A percentile compares a stretch with the other conserved stretches of the same genome.
Evolutionary conservation across 179 eudicot genomes (phyloP).

Genomic region (Amaranthus tricolor): DNA sequence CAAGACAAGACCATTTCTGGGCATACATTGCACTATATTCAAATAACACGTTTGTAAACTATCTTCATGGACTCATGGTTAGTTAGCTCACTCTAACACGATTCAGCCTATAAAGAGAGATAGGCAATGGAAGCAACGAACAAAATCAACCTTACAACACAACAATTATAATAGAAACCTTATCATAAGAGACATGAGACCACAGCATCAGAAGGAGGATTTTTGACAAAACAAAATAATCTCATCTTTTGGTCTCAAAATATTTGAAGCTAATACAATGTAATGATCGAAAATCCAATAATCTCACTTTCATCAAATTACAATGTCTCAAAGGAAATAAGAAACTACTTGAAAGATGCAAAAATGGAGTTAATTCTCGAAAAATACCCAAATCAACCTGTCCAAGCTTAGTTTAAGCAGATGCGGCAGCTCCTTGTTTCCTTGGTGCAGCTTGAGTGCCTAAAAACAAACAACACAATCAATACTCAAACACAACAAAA

Average conservation of each 20-base stretch:
- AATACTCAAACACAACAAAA: not conserved
- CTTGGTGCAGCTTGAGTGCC: conserved; percentile 50
- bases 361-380: conserved; percentile 5
- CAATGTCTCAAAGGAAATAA: not conserved
- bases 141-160: not conserved
- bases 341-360: conserved; percentile 4
- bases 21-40: too few species aligned
- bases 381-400: conserved; percentile 11
- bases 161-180: too few species aligned
- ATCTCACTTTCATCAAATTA: conserved; percentile 19
- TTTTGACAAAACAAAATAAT: not conserved
- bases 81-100: too few species aligned
- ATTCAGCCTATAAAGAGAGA: not conserved
- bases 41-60: too few species aligned
- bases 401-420: conserved; percentile 20
- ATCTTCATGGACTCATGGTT: too few species aligned
- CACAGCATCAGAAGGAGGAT: not conserved
- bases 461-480: conserved; percentile 17
- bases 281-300: not conserved
- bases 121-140: not conserved
- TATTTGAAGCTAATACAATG: conserved; percentile 8
- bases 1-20: too few species aligned
- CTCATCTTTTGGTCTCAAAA: conserved; percentile 13
- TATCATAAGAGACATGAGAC: not conserved
- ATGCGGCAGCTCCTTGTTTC: conserved; percentile 36